Base-by-base conservation (phyloP, 768 basidiomycete genomes). In the Auriculariales sp. region DNA sequence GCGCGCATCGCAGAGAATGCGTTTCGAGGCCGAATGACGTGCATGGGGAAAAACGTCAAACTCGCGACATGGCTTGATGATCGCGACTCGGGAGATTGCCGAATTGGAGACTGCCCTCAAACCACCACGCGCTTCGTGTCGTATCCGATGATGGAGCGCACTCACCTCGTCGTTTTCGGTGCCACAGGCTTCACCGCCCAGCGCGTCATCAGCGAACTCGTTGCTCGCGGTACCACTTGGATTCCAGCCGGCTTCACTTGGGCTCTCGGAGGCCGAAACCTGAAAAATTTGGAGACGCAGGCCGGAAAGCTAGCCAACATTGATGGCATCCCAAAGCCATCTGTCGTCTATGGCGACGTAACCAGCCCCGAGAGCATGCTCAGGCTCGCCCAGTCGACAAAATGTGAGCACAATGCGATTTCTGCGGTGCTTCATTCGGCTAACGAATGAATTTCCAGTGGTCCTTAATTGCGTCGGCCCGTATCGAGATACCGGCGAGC, bases 381-480 rank as follows among this genome's bases (percentile, higher is more conserved):
- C 34, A n/a, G 19, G 10, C 46, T 47, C 45, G 46, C 50, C 15
- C 46, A 27, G 9, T 11, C 24, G 24, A 47, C 50, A 5, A 19
- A 46, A 22, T n/a, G 46, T 51, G 50, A 45, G 49, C 28, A 11
- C 15, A 11, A n/a, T n/a, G 14, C 36, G 39, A 35, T 12, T 17
- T 28, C 46, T 31, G 28, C 12, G 12, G n/a, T 22, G 25, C 48
- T 39, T 28, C 28, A 44, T 28, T 50, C 45, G 28, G 12, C 28
- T 4, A 4, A 11, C 12, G 28, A n/a, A n/a, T n/a, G n/a, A n/a
- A n/a, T n/a, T n/a, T n/a, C 10, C 27, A 53, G 52, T 53, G 1
- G 25, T 53, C 19, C 42, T 53, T 3, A 53, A 53, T 39, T 49
- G 39, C 17, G 48, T 46, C 10, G 52, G 52, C 24, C 52, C 48